phyloP scores from a whole-genome alignment of 2,329 filamentous ascomycete species.

The Colletotrichum aenigma region DNA sequence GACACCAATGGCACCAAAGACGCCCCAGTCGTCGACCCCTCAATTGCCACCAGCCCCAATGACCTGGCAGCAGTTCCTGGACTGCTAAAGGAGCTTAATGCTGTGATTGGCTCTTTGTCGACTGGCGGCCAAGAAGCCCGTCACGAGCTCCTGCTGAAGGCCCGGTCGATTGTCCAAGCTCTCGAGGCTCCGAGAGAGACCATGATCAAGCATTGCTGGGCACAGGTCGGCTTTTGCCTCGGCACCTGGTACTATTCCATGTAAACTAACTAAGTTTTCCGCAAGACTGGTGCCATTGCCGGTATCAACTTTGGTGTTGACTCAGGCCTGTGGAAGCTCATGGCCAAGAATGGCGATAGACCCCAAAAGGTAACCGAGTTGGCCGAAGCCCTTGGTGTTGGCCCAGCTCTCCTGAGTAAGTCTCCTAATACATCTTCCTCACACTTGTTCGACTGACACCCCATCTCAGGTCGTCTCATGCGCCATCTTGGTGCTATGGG shows the following conservation, averaged over 20 bases:
- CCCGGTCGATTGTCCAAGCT: slow-evolving; percentile 32
- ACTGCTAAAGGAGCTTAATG: slow-evolving; percentile 14
- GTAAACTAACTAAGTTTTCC: not conserved
- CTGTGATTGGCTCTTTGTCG: not conserved
- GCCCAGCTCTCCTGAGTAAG: slow-evolving; percentile 15
- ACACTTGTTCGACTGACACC: accelerated
- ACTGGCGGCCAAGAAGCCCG: slow-evolving; percentile 20
- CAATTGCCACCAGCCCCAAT: slow-evolving; percentile 21
- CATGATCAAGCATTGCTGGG: slow-evolving; percentile 51
- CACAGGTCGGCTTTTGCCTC: slow-evolving; percentile 32
- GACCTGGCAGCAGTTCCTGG: slow-evolving; percentile 15
- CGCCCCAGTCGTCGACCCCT: not conserved
- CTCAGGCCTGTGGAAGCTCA: slow-evolving; percentile 37
- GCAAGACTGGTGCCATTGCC: slow-evolving; percentile 25
- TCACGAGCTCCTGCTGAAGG: slow-evolving; percentile 35
- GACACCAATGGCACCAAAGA: not conserved
- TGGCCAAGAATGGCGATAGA: slow-evolving; percentile 30
- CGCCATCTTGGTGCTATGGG: slow-evolving; percentile 43
- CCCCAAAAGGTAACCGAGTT: slow-evolving; percentile 35
- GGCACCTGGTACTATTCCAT: not conserved
- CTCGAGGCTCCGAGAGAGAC: slow-evolving; percentile 53
- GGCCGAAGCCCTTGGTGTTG: slow-evolving; percentile 29
- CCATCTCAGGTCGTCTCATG: slow-evolving; percentile 30
- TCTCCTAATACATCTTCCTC: no score
- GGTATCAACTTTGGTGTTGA: slow-evolving; percentile 36